phyloP scores from a whole-genome alignment of 164 flowering plant genomes.

The Macadamia tetraphylla region DNA sequence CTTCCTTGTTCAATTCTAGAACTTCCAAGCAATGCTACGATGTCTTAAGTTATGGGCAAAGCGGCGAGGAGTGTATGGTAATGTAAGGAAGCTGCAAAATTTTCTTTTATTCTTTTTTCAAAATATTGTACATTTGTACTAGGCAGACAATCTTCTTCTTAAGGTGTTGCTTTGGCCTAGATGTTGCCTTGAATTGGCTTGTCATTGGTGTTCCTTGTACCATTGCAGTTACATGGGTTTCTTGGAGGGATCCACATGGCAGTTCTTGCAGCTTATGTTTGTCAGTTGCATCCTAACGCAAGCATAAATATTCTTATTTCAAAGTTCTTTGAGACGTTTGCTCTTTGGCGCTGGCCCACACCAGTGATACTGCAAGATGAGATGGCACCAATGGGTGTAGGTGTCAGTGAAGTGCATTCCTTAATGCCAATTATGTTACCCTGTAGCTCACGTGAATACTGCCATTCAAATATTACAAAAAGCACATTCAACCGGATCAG shows the following conservation, averaged over 20 bases:
- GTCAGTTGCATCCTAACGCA: constrained; percentile 38
- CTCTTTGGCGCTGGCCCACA: constrained; percentile 52
- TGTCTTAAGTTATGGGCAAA: constrained; percentile 54
- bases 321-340: constrained; percentile 43
- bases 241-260: constrained; percentile 61
- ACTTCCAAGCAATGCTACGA: constrained; percentile 38
- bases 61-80: constrained; percentile 52
- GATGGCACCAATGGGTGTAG: constrained; percentile 11
- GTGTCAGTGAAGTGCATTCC: constrained; percentile 10
- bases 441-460: constrained; percentile 33
- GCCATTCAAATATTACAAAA: constrained; percentile 43
- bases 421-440: constrained; percentile 58
- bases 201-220: neutral
- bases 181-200: neutral
- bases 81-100: constrained; percentile 28
- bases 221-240: constrained; percentile 47
- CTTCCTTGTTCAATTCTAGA: constrained; percentile 23
- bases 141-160: too few species aligned
- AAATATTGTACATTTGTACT: neutral
- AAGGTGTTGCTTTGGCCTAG: neutral
- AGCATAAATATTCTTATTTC: constrained; percentile 28
- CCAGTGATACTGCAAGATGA: constrained; percentile 44
- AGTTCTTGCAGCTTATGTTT: constrained; percentile 45
- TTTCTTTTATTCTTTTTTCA: neutral
- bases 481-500: constrained; percentile 45